A percentile compares a stretch with the other conserved stretches of the same genome.
These are phyloP conservation scores for Fistulinella cinereoalba DNA, from an alignment of 1,284 basidiomycete species.

Conservation along the genomic window DNA sequence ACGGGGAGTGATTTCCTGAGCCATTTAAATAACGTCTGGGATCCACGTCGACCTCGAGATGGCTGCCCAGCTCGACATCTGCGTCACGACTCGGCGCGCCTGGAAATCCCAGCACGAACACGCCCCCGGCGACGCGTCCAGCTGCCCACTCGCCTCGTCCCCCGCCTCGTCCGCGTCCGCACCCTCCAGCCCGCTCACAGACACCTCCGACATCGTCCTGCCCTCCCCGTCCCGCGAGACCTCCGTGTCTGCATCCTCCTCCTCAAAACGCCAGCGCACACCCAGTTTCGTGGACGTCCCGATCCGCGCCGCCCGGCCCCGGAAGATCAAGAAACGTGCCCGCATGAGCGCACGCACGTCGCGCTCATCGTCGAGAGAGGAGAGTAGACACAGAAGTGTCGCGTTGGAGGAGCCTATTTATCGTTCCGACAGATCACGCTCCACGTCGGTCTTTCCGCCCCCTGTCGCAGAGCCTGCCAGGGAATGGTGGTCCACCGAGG, in stretches of 20 bases:
- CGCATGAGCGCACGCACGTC: constrained; percentile 16
- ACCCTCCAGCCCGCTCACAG: constrained; percentile 27
- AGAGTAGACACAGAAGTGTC: constrained; percentile 25
- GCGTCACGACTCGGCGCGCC: constrained; percentile 28
- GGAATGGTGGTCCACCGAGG: constrained; percentile 50
- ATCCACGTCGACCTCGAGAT: not conserved
- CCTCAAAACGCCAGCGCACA: constrained; percentile 26
- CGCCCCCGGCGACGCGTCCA: constrained; percentile 3
- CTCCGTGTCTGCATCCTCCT: constrained; percentile 25
- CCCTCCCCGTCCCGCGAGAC: constrained; percentile 23
- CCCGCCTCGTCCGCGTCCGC: constrained; percentile 16
- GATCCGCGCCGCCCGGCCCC: constrained; percentile 6
- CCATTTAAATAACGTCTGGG: not conserved
- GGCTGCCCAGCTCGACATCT: constrained; percentile 14
- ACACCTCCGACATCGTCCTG: constrained; percentile 19
- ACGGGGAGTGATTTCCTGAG: constrained; percentile 9
- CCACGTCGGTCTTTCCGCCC: constrained; percentile 31
- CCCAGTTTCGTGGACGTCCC: constrained; percentile 12
- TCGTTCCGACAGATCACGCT: constrained; percentile 34
- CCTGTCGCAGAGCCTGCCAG: constrained; percentile 10
- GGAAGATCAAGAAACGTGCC: constrained; percentile 29
- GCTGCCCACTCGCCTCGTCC: constrained; percentile 10
- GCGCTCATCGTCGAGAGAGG: constrained; percentile 20
- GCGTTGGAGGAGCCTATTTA: constrained; percentile 33
- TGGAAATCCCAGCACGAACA: constrained; percentile 23